Evolutionary conservation across 306 rosid genomes (phyloP), one percentile per base, ranked within the genome.

Genomic region (Malus orientalis): DNA sequence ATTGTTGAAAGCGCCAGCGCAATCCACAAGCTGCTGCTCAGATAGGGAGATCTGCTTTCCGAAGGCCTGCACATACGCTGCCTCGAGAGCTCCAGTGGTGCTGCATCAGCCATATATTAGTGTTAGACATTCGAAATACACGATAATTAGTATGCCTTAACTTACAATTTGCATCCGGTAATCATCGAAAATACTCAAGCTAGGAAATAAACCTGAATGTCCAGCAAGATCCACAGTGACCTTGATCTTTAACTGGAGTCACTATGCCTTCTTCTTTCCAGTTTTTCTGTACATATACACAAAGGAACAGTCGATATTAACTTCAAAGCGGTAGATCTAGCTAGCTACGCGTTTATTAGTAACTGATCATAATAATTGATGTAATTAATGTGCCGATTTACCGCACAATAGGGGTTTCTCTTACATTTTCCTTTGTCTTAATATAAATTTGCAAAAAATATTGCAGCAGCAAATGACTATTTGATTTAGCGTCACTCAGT

Each of bases 21-120:
- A 95, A 36, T 95, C 99, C 79, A 95, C 97, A 36, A 95, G 87
- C 89, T 95, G 99, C 76, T 95, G 99, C 86, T 95, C 99, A 33
- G 99, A 95, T 64, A 95, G 92, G 83, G 92, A 85, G 86, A 95
- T 79, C 42, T 75, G 86, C 75, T 86, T 86, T 58, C 96, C 90
- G 55, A 75, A 87, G 55, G 89, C 96, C 77, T 95, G 99, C 0
- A 82, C 81, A 23, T 95, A 92, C 55, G 97, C 99, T 68, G 99
- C 87, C 85, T 95, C 97, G 78, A 95, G 87, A 40, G 99, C 90
- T 36, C 99, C 99, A 27, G 99, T 92, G 57, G 97, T 88, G 85
- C 99, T 95, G 90, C 80, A 89, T 25, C 70, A 68, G 25, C 40
- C 69, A 84, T 16, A 74, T 44, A 74, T 29, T 33, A 19, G 22